Evolutionary conservation across 2,329 filamentous ascomycete species (phyloP), one percentile per base, ranked within the genome.

Genomic region (Saccharata proteae): DNA sequence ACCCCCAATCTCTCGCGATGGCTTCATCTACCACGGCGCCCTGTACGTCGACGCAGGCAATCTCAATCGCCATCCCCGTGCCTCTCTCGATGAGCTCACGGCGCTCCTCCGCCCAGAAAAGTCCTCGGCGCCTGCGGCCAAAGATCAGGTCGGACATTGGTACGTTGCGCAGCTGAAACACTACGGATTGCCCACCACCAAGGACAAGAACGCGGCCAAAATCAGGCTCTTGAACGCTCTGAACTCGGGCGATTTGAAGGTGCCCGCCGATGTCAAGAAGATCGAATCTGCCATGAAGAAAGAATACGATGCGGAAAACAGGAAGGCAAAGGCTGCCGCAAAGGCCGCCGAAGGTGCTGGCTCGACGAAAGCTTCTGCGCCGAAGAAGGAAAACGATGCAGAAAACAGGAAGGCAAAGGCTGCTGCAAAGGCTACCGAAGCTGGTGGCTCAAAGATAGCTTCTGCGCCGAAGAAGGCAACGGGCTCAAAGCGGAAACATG

Each of bases 161-260:
- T 77, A 72, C 36, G 64, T 72, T 38, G 71, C 73, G 0, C 71
- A 78, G 39, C 59, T 77, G 8, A 50, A 73, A 4, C 74, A 78
- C 49, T 77, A 77, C 50, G 72, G 69, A 1, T 56, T 78, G 0
- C 57, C 55, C 5, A 59, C 62, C 0, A 71, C 68, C 12, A 72
- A 71, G 43, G 61, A 62, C 26, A 77, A 77, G 50, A 62, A 67
- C 14, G 62, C 64, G 0, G 71, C 72, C 7, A 69, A 71, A 34
- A 65, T 73, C 54, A 56, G 72, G 2, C 51, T 79, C 11, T 59
- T 67, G n/a, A 65, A 73, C 39, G 70, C 71, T 6, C 45, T 75
- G 36, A 67, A 64, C 20, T 50, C 49, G 2, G 61, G 59, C 1
- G 52, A 50, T 3, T 46, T 78, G 4, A 47, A 51, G 0, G 61